A percentile compares a stretch with the other conserved stretches of the same genome.
Conservation (phyloP, 306 rosid genomes). For the Pachyrhizus erosus region DNA sequence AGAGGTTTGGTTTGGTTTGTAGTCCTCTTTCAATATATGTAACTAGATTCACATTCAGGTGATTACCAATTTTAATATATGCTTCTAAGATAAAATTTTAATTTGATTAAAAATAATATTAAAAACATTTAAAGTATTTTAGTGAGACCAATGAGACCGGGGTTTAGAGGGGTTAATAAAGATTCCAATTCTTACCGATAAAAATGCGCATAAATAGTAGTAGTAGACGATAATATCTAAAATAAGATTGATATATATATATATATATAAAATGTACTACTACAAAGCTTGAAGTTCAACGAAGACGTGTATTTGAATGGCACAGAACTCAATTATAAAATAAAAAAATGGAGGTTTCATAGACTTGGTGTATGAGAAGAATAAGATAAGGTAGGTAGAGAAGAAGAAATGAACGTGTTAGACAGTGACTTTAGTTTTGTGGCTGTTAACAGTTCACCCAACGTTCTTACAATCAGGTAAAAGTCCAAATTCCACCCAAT, state of each 20-base stretch:
- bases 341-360: neutral
- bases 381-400: neutral
- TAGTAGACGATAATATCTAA: too few species aligned
- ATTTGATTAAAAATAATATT: neutral
- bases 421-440: neutral
- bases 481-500: constrained; percentile 31
- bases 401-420: constrained; percentile 8
- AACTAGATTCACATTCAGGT: neutral
- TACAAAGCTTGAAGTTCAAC: constrained; percentile 19
- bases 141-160: neutral
- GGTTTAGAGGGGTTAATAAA: too few species aligned
- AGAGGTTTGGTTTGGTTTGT: neutral
- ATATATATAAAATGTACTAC: neutral
- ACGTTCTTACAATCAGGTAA: neutral
- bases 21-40: neutral
- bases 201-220: too few species aligned
- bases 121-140: too few species aligned
- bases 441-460: constrained; percentile 32
- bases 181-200: too few species aligned
- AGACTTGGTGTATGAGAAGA: constrained; percentile 22
- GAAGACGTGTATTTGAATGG: neutral
- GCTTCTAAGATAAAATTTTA: neutral
- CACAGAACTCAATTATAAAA: neutral
- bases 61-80: neutral
- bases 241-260: too few species aligned